Evolutionary conservation across 257 asterid species (phyloP).

Genomic region (Capsicum pubescens): DNA sequence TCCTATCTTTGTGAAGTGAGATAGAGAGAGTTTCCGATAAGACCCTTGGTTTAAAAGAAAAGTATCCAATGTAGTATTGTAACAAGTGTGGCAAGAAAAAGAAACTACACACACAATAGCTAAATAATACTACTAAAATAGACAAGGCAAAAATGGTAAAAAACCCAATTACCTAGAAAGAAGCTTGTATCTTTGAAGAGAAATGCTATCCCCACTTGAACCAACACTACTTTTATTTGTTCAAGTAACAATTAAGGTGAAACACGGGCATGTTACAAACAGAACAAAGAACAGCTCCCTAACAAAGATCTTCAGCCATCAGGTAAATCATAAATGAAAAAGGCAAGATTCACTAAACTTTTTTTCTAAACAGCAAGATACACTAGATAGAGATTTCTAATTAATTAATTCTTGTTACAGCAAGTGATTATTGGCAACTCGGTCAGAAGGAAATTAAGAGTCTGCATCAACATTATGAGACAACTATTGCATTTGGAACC

Average conservation of each 20-base stretch:
- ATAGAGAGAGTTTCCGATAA: too few species aligned
- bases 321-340: not conserved
- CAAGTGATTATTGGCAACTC: not conserved
- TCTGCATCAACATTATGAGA: not conserved
- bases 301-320: not conserved
- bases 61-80: too few species aligned
- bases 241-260: not conserved
- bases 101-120: too few species aligned
- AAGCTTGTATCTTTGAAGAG: not conserved
- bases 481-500: not conserved
- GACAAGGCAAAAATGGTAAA: not conserved
- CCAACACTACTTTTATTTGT: not conserved
- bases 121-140: not conserved
- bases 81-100: not conserved
- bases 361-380: not conserved
- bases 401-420: not conserved
- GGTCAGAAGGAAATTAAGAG: not conserved
- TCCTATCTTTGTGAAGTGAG: too few species aligned
- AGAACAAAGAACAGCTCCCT: not conserved
- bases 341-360: not conserved
- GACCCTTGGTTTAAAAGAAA: too few species aligned
- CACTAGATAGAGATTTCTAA: not conserved
- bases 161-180: not conserved
- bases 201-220: not conserved
- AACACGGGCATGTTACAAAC: not conserved